These are phyloP conservation scores for Wickerhamiella parazyma DNA, from an alignment of 805 yeast genomes.

Conservation along the genomic window DNA sequence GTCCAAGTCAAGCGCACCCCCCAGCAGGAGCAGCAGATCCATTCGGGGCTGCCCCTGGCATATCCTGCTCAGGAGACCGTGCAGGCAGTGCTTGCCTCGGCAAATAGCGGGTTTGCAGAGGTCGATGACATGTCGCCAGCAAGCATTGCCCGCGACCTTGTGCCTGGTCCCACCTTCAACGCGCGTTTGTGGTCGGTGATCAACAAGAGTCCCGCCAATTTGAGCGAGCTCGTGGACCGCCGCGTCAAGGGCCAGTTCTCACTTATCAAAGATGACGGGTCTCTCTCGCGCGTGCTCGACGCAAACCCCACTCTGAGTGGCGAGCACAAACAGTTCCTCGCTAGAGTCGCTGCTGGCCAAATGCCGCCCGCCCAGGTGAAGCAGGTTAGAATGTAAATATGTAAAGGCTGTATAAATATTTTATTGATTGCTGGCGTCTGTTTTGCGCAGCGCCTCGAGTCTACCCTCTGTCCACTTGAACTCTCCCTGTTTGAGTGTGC, in stretches of 20 bases:
- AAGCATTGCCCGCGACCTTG: conserved; percentile 3
- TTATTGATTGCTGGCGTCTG: too few relatives aligned
- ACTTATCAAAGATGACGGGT: not conserved
- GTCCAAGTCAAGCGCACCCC: not conserved
- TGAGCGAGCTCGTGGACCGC: not conserved
- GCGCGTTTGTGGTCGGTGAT: conserved; percentile 18
- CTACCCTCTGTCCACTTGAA: conserved; percentile 1
- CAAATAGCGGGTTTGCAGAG: conserved; percentile 7
- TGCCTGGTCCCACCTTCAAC: conserved; percentile 14
- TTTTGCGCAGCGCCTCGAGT: not conserved
- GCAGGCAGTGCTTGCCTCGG: conserved; percentile 13
- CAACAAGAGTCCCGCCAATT: conserved; percentile 2
- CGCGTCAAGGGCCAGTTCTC: conserved; percentile 12
- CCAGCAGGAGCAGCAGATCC: not conserved
- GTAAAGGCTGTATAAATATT: not conserved
- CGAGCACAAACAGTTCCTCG: conserved; percentile 12
- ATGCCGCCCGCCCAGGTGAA: conserved; percentile 14
- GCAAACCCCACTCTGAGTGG: conserved; percentile 11
- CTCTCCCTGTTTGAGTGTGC: conserved; percentile 1
- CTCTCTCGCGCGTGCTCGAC: conserved; percentile 7
- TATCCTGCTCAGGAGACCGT: conserved; percentile 12
- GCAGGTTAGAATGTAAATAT: conserved; percentile 2
- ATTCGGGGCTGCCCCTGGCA: not conserved
- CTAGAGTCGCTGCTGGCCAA: conserved; percentile 15
- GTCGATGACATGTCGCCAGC: conserved; percentile 5